phyloP scores from a whole-genome alignment of 148 eudicot species.

The Dianthus caryophyllus region DNA sequence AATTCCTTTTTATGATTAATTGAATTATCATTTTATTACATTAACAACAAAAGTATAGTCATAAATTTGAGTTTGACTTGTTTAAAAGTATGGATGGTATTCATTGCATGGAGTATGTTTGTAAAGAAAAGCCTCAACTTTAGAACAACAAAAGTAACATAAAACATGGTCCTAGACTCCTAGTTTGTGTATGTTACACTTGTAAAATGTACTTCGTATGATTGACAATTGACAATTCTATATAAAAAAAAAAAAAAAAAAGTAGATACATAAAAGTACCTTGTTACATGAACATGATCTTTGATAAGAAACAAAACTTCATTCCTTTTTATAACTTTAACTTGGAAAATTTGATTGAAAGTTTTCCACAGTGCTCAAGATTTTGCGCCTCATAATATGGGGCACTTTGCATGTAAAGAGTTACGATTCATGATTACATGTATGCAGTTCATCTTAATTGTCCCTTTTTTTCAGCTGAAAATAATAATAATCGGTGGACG shows the following conservation, averaged over 20 bases:
- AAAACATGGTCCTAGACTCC: conserved; percentile 21
- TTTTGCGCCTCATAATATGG: conserved; percentile 18
- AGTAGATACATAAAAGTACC: background rate
- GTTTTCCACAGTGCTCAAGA: conserved; percentile 3
- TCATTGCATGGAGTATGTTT: background rate
- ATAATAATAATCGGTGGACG: too few relatives aligned
- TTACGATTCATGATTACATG: background rate
- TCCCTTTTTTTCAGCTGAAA: too few relatives aligned
- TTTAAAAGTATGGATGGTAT: background rate
- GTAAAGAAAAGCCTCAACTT: conserved; percentile 9
- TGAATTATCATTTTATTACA: too few relatives aligned
- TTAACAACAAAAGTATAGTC: too few relatives aligned
- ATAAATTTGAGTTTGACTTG: background rate
- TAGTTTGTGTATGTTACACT: conserved; percentile 14
- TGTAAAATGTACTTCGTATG: too few relatives aligned
- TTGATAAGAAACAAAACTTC: background rate
- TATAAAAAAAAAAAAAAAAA: background rate
- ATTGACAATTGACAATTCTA: conserved; percentile 9
- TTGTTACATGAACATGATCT: background rate
- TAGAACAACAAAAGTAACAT: conserved; percentile 22
- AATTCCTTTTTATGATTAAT: too few relatives aligned
- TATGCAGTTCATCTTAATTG: background rate
- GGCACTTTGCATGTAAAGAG: background rate
- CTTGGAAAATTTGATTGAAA: background rate
- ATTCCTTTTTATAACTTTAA: background rate